Evolutionary conservation across 73 alveolate species (phyloP).

Genomic region (Stentor roeselii): DNA sequence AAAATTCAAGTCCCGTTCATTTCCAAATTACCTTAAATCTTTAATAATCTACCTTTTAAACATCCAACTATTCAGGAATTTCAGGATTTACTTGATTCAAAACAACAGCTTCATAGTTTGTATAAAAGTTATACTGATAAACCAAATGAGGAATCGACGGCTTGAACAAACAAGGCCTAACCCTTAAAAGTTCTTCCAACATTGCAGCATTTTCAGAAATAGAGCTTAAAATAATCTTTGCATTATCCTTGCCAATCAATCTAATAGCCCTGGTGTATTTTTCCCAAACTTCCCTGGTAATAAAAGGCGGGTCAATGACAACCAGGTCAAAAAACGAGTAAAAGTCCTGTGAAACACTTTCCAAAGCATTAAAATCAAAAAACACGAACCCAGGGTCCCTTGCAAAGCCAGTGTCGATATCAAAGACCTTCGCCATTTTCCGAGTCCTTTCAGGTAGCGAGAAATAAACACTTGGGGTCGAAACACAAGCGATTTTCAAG

Average conservation of each 20-base stretch:
- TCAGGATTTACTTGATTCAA: constrained; percentile 76
- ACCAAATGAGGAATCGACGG: constrained; percentile 94
- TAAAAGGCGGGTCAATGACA: constrained; percentile 93
- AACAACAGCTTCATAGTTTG: constrained; percentile 78
- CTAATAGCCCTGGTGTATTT: constrained; percentile 77
- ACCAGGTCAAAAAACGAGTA: constrained; percentile 71
- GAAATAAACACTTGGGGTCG: constrained; percentile 92
- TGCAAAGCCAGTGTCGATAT: constrained; percentile 74
- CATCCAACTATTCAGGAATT: constrained; percentile 48
- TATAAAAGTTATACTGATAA: constrained; percentile 77
- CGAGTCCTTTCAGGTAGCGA: constrained; percentile 70
- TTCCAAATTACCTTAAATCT: too few species aligned
- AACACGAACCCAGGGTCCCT: constrained; percentile 81
- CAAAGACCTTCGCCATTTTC: constrained; percentile 71
- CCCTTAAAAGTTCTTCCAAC: constrained; percentile 61
- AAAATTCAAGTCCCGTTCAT: too few species aligned
- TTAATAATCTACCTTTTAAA: too few species aligned
- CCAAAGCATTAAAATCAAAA: constrained; percentile 88
- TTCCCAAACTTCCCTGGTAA: constrained; percentile 91
- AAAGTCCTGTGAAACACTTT: constrained; percentile 58
- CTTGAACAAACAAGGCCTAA: constrained; percentile 53
- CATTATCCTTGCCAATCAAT: constrained; percentile 59
- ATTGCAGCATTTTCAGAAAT: constrained; percentile 85
- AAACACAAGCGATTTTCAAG: constrained; percentile 67
- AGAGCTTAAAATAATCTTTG: constrained; percentile 74